Base-by-base conservation (phyloP, 2,329 filamentous ascomycete genomes). In the Tolypocladium pustulatum region DNA sequence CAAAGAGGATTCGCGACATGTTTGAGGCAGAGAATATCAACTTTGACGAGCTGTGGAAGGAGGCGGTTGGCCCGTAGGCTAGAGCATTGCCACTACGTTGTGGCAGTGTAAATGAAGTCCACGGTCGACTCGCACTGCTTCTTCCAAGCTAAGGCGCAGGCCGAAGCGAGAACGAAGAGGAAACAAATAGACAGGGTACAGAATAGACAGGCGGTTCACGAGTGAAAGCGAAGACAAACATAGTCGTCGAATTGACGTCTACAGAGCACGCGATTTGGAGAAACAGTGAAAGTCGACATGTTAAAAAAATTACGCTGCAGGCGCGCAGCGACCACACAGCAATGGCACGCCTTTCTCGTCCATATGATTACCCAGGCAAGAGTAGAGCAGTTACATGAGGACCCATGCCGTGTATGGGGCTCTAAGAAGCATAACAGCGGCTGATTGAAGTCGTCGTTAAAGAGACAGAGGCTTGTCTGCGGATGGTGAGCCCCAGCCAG, bases 31-130 rank as follows among this genome's bases (percentile, higher is more conserved):
- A 92, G 55, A 85, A 83, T 0, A 81, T 96, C n/a, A 82, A 96
- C 69, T 96, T 96, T 73, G 90, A 93, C 61, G 76, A 82, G 59
- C 84, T 96, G 58, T 90, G 90, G 82, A 82, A 82, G 62, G 85
- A 90, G 36, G 83, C 74, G n/a, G 78, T 81, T 0, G 78, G 78
- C 3, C 20, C 17, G 17, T 36, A 46, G 40, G n/a, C 20, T 10
- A 15, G 30, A 13, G 2, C 17, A n/a, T 22, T 9, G 20, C 22
- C 9, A 25, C n/a, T n/a, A n/a, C n/a, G n/a, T 43, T 17, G 25
- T n/a, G n/a, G 27, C 46, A 32, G 27, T n/a, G 46, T n/a, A 17
- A 32, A 32, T 32, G 27, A 30, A 32, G 8, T 20, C 15, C 27
- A n/a, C 5, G 13, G 8, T 20, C 49, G 30, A 46, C 20, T 52